Evolutionary conservation across 2,329 filamentous ascomycete species (phyloP).

Genomic region (Epichloe uncinata): DNA sequence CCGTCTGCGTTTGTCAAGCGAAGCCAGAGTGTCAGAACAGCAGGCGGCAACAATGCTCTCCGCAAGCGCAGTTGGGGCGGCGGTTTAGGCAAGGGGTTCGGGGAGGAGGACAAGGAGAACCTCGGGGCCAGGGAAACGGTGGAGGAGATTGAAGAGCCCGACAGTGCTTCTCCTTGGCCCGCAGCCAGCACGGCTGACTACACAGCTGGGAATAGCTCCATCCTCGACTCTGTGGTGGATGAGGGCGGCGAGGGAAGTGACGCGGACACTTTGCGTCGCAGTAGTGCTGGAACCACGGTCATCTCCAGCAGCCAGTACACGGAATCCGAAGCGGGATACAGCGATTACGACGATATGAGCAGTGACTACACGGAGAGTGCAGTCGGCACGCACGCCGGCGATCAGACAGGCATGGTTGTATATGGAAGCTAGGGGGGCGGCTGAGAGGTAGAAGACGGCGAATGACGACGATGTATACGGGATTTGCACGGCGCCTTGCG

Average conservation of each 20-base stretch:
- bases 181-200: slow-evolving; percentile 3
- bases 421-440: slow-evolving; percentile 11
- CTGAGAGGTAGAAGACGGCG: background rate
- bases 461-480: background rate
- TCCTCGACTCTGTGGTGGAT: slow-evolving; percentile 9
- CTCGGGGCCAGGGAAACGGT: slow-evolving; percentile 48
- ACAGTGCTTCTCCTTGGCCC: slow-evolving; percentile 10
- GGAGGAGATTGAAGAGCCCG: slow-evolving; percentile 36
- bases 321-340: slow-evolving; percentile 23
- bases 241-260: slow-evolving; percentile 29
- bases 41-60: slow-evolving; percentile 34
- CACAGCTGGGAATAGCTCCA: slow-evolving; percentile 5
- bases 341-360: slow-evolving; percentile 26
- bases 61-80: slow-evolving; percentile 61
- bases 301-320: slow-evolving; percentile 28
- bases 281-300: slow-evolving; percentile 35
- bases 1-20: slow-evolving; percentile 53
- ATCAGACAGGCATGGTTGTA: slow-evolving; percentile 23
- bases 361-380: slow-evolving; percentile 38
- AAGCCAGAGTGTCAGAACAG: slow-evolving; percentile 63
- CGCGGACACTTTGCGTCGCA: slow-evolving; percentile 32
- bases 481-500: background rate
- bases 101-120: slow-evolving; percentile 50
- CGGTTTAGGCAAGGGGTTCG: slow-evolving; percentile 32
- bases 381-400: slow-evolving; percentile 8